Base-by-base conservation (phyloP, 2,329 filamentous ascomycete genomes). In the Penicillium sp. region DNA sequence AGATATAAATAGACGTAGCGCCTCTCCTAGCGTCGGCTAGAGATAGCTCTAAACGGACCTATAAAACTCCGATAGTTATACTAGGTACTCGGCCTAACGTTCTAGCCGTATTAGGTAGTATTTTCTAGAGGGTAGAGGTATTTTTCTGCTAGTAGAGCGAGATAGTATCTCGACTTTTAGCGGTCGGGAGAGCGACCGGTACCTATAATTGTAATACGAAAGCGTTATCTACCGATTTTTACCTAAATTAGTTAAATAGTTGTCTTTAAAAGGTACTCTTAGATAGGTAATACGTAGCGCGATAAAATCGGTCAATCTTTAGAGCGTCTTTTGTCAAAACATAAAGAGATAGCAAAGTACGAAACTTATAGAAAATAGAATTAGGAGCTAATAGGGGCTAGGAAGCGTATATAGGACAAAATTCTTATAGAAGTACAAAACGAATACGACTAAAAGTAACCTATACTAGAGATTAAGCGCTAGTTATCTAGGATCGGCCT, bases 81-180 rank as follows among this genome's bases (percentile, higher is more conserved):
- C 29, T n/a, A 12, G 29, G 12, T 53, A 66, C 29, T 63, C 55
- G 10, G 44, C 41, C 62, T 56, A 66, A 18, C 20, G 38, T 28
- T 48, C 40, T 18, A 66, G 50, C 42, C 49, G 44, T 24, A 33
- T 53, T 6, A 58, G 64, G 47, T 59, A 67, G 42, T 56, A 51
- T 48, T 65, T 65, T 20, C 58, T 57, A 6, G 44, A 58, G 8
- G 57, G 62, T 32, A 46, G 20, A 1, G 56, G 51, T 28, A 62
- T 63, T 46, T 52, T 51, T n/a, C 58, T 58, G 28, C 54, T 61
- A 10, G 61, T 65, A 29, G 56, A 64, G 43, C 49, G 49, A 49
- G 46, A 56, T 23, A 52, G 57, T 44, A 43, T 51, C 52, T 54
- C 54, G 25, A 60, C 53, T 59, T 49, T 50, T 40, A 67, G 40